Percentiles rank a stretch among this genome's conserved stretches.
Conservation (phyloP, 768 basidiomycete species). For the Russula abietina region DNA sequence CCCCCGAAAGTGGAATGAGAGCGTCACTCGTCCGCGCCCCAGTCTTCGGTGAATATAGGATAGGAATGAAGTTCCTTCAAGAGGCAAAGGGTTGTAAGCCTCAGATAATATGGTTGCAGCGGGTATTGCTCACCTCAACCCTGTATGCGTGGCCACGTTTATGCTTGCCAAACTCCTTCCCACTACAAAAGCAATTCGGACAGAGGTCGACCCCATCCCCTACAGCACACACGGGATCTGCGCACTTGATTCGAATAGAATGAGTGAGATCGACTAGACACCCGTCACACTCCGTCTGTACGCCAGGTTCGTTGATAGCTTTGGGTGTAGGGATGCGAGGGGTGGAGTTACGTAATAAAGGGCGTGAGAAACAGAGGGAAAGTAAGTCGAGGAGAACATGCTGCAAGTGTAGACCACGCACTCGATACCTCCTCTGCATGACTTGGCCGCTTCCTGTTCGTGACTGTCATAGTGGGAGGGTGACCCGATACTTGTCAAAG, state of each 20-base stretch:
- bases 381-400: slow-evolving; percentile 22
- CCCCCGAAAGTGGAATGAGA: not conserved
- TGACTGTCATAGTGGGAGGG: slow-evolving; percentile 48
- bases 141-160: slow-evolving; percentile 85
- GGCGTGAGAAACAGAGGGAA: slow-evolving; percentile 29
- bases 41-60: slow-evolving; percentile 90
- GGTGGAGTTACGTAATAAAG: slow-evolving; percentile 28
- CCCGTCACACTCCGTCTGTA: slow-evolving; percentile 77
- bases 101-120: not conserved
- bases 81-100: slow-evolving; percentile 14
- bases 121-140: slow-evolving; percentile 59
- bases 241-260: slow-evolving; percentile 95
- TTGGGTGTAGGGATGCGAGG: slow-evolving; percentile 28
- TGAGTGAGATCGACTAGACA: slow-evolving; percentile 89
- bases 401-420: slow-evolving; percentile 31
- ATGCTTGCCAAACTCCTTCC: slow-evolving; percentile 83
- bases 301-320: slow-evolving; percentile 77
- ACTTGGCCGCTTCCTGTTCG: slow-evolving; percentile 58
- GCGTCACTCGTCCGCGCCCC: slow-evolving; percentile 94
- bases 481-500: not conserved
- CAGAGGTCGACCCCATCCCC: slow-evolving; percentile 89
- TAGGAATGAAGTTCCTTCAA: slow-evolving; percentile 88
- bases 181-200: slow-evolving; percentile 85
- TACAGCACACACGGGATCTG: slow-evolving; percentile 67
- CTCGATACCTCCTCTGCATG: slow-evolving; percentile 61